Conservation (phyloP, 441 rosid genomes). For the Pelargonium australe region DNA sequence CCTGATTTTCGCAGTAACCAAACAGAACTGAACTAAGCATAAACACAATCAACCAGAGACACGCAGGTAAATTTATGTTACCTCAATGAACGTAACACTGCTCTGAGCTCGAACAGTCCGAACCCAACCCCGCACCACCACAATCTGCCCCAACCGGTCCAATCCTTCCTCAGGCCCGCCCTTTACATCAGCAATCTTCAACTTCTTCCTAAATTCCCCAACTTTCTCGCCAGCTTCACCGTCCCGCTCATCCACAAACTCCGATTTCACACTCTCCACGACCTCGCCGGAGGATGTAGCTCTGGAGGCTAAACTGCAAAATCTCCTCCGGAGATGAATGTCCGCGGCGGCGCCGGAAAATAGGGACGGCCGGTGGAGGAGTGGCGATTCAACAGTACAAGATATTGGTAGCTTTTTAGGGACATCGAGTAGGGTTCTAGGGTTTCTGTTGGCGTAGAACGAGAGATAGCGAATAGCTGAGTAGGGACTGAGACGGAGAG, state of each 20-base stretch:
- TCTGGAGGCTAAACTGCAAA: conserved; percentile 29
- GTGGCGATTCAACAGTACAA: conserved; percentile 19
- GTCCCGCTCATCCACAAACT: conserved; percentile 16
- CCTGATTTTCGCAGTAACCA: background rate
- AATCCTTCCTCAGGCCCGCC: conserved; percentile 64
- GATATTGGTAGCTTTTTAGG: conserved; percentile 21
- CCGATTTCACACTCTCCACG: too few relatives aligned
- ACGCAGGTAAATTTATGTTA: conserved; percentile 5
- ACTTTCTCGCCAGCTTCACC: conserved; percentile 26
- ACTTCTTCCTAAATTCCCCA: conserved; percentile 49
- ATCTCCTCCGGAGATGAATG: conserved; percentile 28
- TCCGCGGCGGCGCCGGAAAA: background rate
- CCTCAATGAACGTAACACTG: conserved; percentile 78
- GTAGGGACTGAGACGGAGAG: conserved; percentile 35
- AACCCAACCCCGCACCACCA: conserved; percentile 78
- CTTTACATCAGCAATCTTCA: conserved; percentile 67
- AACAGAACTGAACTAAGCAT: background rate
- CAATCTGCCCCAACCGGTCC: conserved; percentile 50
- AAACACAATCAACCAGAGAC: background rate
- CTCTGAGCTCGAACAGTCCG: conserved; percentile 85
- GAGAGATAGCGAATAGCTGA: conserved; percentile 42
- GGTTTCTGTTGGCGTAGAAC: conserved; percentile 11
- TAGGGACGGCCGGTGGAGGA: conserved; percentile 16
- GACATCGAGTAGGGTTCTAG: background rate
- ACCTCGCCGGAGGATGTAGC: conserved; percentile 35